Percentiles rank a stretch among this genome's conserved stretches.
phyloP scores from a whole-genome alignment of 371 early-diverging fungal species.

The Smittium culicis region DNA sequence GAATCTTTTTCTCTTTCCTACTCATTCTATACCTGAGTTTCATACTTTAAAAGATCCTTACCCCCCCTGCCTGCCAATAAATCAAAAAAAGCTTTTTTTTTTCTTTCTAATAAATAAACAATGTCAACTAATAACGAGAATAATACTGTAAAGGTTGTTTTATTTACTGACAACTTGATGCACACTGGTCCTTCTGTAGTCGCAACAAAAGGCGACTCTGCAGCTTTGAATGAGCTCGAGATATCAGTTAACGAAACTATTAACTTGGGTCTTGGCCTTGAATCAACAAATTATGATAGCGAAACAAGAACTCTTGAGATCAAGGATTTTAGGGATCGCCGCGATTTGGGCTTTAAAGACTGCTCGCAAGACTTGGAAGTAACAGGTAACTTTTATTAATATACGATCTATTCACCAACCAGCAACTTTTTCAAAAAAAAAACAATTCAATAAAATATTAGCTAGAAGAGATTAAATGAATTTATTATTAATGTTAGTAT shows the following conservation, averaged over 20 bases:
- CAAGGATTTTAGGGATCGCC: conserved; percentile 7
- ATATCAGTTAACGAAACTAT: not conserved
- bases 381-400: not conserved
- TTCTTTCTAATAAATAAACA: too few species aligned
- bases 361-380: not conserved
- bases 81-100: too few species aligned
- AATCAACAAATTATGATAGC: not conserved
- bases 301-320: not conserved
- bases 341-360: not conserved
- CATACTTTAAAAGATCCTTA: too few species aligned
- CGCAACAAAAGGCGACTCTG: not conserved
- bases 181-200: conserved; percentile 3
- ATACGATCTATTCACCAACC: not conserved
- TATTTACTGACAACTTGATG: conserved; percentile 9
- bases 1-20: too few species aligned
- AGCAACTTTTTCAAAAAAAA: not conserved
- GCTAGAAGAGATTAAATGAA: not conserved
- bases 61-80: too few species aligned
- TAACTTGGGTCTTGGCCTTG: not conserved
- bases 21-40: too few species aligned
- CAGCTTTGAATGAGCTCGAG: not conserved
- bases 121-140: too few species aligned
- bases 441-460: not conserved
- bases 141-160: too few species aligned
- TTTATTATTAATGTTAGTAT: too few species aligned